phyloP scores from a whole-genome alignment of 2,329 filamentous ascomycete species.

The Sporothrix globosa region DNA sequence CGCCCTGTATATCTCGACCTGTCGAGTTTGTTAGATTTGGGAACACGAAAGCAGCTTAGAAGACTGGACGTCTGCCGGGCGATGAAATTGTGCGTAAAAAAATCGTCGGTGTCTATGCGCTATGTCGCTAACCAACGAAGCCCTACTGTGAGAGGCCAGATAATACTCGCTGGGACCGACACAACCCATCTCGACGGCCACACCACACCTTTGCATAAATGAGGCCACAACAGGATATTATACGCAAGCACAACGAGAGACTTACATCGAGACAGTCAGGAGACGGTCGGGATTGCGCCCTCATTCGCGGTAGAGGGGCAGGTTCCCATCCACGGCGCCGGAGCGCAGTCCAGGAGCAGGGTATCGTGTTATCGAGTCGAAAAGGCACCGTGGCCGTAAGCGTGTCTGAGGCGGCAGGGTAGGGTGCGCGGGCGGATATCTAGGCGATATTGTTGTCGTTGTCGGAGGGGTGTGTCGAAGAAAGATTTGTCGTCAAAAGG shows the following conservation, averaged over 20 bases:
- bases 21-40: slow-evolving; percentile 30
- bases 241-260: background rate
- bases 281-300: slow-evolving; percentile 21
- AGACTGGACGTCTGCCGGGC: background rate
- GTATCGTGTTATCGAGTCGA: background rate
- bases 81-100: background rate
- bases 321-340: slow-evolving; percentile 29
- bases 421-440: background rate
- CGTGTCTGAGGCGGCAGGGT: background rate
- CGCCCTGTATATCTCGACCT: slow-evolving; percentile 63
- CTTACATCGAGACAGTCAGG: slow-evolving; percentile 30
- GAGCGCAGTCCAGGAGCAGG: slow-evolving; percentile 8
- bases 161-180: background rate
- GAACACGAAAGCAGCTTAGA: background rate
- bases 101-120: background rate
- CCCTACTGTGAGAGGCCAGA: background rate
- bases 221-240: background rate
- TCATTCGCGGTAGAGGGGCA: slow-evolving; percentile 3
- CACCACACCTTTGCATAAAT: background rate
- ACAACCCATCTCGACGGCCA: background rate
- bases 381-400: background rate
- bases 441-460: background rate
- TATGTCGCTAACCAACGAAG: background rate
- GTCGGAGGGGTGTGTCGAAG: background rate
- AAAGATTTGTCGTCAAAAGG: background rate